Evolutionary conservation across 306 rosid genomes (phyloP), one percentile per base, ranked within the genome.

Genomic region (Glycine tomentella): DNA sequence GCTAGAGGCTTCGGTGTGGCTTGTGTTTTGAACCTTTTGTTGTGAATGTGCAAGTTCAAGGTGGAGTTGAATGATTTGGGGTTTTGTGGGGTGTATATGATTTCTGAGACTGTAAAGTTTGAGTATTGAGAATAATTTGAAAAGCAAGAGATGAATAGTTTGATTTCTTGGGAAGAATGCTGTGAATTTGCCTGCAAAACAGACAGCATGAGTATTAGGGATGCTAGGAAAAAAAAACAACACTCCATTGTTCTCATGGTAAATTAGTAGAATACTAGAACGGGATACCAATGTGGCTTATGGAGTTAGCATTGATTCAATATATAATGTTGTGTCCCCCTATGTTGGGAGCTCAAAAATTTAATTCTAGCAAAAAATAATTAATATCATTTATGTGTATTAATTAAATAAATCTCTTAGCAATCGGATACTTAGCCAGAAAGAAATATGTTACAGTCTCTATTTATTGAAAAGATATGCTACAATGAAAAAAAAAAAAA

Each of bases 1-100:
- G 84, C 87, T 0, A 80, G 40, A 2, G 89, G 86, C 48, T 87
- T 83, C 2, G 85, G 63, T 13, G 84, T 72, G 69, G 25, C 1
- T n/a, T 49, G 6, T 36, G 62, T 59, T 40, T 76, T 51, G 76
- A 14, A 69, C 15, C 87, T 74, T 8, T 76, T 80, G 46, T 81
- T 84, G 0, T 3, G 69, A 34, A 79, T 7, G 2, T 15, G 85
- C 52, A 62, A 25, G 14, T 84, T 82, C 56, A 86, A 67, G 45
- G 77, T 34, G 4, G 78, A 36, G 31, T 76, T 33, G 79, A 73
- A 84, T 25, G 69, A 84, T 25, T 69, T 52, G 16, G 48, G 0
- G 53, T 73, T 77, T 36, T 3, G 0, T 61, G 61, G 73, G 3
- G 76, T 68, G 79, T 80, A 83, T 64, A 36, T 20, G 5, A 17